Evolutionary conservation across 768 basidiomycete species (phyloP).

Genomic region (Lactarius hengduanensis): DNA sequence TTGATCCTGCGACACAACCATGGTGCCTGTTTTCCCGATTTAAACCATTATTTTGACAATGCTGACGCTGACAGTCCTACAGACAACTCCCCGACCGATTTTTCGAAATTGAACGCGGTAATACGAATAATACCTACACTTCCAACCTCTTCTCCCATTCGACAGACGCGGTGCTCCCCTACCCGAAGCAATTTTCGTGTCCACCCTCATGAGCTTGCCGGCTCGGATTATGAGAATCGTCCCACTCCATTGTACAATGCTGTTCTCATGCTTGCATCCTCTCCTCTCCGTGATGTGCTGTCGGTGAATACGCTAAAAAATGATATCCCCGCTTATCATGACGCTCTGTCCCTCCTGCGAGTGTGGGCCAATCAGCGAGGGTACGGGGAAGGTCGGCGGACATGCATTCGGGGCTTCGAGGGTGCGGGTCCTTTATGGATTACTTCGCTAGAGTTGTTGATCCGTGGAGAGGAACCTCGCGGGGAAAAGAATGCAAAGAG

Average conservation of each 20-base stretch:
- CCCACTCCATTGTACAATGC: conserved; percentile 84
- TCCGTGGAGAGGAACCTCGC: conserved; percentile 64
- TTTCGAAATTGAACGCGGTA: conserved; percentile 65
- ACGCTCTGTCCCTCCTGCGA: conserved; percentile 76
- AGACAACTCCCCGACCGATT: conserved; percentile 57
- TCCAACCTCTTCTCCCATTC: conserved; percentile 58
- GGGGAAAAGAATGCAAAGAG: conserved; percentile 36
- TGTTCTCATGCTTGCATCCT: conserved; percentile 54
- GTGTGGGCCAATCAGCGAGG: conserved; percentile 92
- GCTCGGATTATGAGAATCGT: conserved; percentile 32
- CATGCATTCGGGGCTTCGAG: conserved; percentile 70
- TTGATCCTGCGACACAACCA: conserved; percentile 58
- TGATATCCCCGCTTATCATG: conserved; percentile 56
- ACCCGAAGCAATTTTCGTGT: conserved; percentile 65
- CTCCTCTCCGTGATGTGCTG: conserved; percentile 50
- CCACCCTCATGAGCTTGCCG: conserved; percentile 33
- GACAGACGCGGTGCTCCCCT: conserved; percentile 68
- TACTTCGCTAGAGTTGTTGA: conserved; percentile 55
- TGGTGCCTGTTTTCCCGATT: conserved; percentile 39
- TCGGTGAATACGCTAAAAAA: conserved; percentile 47
- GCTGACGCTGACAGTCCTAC: conserved; percentile 3
- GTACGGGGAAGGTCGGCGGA: conserved; percentile 54
- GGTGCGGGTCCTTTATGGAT: conserved; percentile 68
- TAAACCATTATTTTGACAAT: background rate
- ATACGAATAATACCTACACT: conserved; percentile 75